These are phyloP conservation scores for Boletellus emodensis DNA, from an alignment of 768 basidiomycete genomes.

Conservation along the genomic window DNA sequence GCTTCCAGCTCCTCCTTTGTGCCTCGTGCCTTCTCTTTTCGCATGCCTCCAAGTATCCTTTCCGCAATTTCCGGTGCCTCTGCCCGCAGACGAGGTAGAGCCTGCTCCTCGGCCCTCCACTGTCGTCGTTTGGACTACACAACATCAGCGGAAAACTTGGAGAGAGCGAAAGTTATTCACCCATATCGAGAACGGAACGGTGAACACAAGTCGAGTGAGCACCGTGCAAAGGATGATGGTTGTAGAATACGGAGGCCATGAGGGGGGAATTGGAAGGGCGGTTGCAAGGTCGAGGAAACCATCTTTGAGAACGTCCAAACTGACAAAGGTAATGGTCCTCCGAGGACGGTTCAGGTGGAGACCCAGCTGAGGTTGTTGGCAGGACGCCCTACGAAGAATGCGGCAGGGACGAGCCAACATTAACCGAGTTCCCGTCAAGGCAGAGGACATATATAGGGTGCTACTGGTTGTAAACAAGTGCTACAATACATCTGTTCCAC, in stretches of 20 bases:
- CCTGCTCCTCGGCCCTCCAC: slow-evolving; percentile 56
- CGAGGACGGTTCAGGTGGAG: slow-evolving; percentile 2
- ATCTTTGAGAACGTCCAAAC: slow-evolving; percentile 42
- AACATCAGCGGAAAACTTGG: slow-evolving; percentile 14
- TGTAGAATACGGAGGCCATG: slow-evolving; percentile 66
- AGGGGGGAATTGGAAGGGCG: slow-evolving; percentile 68
- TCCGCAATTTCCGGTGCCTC: slow-evolving; percentile 40
- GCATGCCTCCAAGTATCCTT: slow-evolving; percentile 46
- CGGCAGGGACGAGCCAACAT: slow-evolving; percentile 25
- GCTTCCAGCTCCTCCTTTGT: slow-evolving; percentile 49
- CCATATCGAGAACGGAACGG: slow-evolving; percentile 76
- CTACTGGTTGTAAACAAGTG: no score
- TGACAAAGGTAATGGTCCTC: slow-evolving; percentile 24
- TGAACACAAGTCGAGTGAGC: slow-evolving; percentile 50
- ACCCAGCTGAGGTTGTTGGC: slow-evolving; percentile 3
- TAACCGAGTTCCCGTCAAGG: slow-evolving; percentile 1
- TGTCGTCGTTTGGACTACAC: slow-evolving; percentile 57
- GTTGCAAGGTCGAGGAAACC: slow-evolving; percentile 74
- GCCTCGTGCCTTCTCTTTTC: slow-evolving; percentile 48
- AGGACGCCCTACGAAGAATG: slow-evolving; percentile 6
- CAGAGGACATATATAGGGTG: neutral
- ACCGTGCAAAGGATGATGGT: slow-evolving; percentile 72
- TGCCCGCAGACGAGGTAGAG: slow-evolving; percentile 52
- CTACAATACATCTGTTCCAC: no score
- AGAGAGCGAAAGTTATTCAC: slow-evolving; percentile 32